These are phyloP conservation scores for Omphalotus guepiniiformis DNA, from an alignment of 768 basidiomycete species.

Conservation along the genomic window DNA sequence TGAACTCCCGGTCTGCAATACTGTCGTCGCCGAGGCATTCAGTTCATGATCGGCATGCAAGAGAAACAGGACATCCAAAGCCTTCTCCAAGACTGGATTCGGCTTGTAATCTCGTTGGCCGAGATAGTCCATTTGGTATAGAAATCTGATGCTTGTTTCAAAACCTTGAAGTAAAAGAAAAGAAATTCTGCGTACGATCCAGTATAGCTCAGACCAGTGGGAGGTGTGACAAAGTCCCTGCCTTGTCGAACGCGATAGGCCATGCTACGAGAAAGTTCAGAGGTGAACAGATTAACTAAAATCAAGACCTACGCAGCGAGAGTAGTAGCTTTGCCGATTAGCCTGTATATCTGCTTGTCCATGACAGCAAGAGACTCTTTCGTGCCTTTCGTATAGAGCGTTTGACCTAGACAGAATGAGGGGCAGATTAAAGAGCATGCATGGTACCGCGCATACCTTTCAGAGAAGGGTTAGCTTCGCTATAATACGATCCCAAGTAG, in stretches of 20 bases:
- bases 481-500: constrained; percentile 84
- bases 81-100: constrained; percentile 81
- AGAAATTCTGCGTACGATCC: constrained; percentile 54
- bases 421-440: not conserved
- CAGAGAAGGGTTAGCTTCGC: constrained; percentile 84
- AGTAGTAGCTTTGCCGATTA: constrained; percentile 87
- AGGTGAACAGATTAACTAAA: not conserved
- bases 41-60: constrained; percentile 90
- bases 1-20: constrained; percentile 84
- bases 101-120: constrained; percentile 70
- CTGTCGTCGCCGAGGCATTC: constrained; percentile 82
- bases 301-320: constrained; percentile 67
- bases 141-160: constrained; percentile 45
- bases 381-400: constrained; percentile 68
- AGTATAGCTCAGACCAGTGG: constrained; percentile 77
- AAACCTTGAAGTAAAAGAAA: not conserved
- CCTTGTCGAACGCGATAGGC: constrained; percentile 92
- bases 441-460: constrained; percentile 48
- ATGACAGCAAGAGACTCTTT: constrained; percentile 65
- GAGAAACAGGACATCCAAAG: constrained; percentile 83
- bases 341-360: constrained; percentile 89
- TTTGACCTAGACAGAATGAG: constrained; percentile 52
- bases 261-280: constrained; percentile 51
- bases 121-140: constrained; percentile 88
- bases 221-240: constrained; percentile 81